phyloP scores from a whole-genome alignment of 176 grass and related monocot genomes.

The Carex pumila region DNA sequence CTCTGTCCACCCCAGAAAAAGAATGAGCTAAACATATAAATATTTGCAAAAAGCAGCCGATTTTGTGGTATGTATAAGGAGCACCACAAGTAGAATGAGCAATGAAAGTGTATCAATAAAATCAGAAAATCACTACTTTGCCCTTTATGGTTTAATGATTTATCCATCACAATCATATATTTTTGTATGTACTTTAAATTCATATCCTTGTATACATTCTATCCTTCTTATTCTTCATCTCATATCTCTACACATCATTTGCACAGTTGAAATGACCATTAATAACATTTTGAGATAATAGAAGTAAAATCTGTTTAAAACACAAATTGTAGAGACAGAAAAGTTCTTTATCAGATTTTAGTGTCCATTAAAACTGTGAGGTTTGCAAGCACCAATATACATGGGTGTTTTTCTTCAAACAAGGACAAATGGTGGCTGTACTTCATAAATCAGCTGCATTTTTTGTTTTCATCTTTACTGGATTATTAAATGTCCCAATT shows the following conservation, averaged over 20 bases:
- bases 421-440: not conserved
- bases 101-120: not conserved
- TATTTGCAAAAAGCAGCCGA: not conserved
- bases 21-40: not conserved
- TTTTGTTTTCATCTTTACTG: not conserved
- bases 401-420: not conserved
- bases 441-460: not conserved
- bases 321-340: not conserved
- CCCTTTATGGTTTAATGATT: not conserved
- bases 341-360: not conserved
- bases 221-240: not conserved
- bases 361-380: not conserved
- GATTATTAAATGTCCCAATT: not conserved
- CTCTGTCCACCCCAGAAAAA: not conserved
- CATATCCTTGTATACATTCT: not conserved
- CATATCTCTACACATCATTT: not conserved
- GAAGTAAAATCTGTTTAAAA: not conserved
- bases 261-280: not conserved
- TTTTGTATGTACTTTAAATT: not conserved
- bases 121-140: not conserved
- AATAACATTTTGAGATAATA: not conserved
- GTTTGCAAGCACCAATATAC: not conserved
- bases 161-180: not conserved
- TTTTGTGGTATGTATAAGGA: not conserved
- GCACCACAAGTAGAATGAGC: not conserved